Evolutionary conservation across 495 filamentous ascomycete species (phyloP).

Genomic region (Hypoxylon rickii): DNA sequence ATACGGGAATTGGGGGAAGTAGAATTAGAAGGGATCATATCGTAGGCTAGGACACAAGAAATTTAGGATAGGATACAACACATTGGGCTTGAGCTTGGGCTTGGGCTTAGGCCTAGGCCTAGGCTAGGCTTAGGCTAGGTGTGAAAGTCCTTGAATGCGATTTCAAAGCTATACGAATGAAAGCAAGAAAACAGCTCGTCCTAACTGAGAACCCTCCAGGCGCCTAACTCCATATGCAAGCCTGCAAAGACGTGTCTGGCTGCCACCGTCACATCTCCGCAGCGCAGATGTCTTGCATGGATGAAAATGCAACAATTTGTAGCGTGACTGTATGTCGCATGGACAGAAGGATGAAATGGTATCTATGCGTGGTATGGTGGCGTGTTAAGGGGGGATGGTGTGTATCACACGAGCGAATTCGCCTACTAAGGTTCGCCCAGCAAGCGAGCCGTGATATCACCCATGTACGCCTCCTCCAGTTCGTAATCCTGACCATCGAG

Average conservation of each 20-base stretch:
- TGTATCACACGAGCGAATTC: too few species aligned
- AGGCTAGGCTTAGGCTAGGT: too few species aligned
- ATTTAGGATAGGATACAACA: too few species aligned
- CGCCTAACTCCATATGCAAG: constrained; percentile 29
- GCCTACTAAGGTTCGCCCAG: constrained; percentile 68
- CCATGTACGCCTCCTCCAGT: constrained; percentile 83
- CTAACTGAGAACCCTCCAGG: constrained; percentile 5
- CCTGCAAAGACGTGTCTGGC: constrained; percentile 28
- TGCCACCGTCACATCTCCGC: background rate
- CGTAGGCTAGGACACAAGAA: too few species aligned
- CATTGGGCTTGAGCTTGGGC: too few species aligned
- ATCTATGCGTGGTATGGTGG: background rate
- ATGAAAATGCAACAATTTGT: background rate
- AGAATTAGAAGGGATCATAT: too few species aligned
- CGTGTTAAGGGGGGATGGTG: too few species aligned
- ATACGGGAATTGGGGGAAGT: too few species aligned
- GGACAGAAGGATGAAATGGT: background rate
- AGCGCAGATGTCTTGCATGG: background rate
- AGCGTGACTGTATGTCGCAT: background rate
- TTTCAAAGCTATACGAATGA: constrained; percentile 5
- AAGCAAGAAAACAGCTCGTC: constrained; percentile 1
- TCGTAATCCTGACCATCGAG: constrained; percentile 79
- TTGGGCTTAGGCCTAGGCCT: too few species aligned
- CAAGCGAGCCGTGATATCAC: constrained; percentile 83
- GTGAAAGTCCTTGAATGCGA: too few species aligned